Evolutionary conservation across 768 basidiomycete genomes (phyloP).

Genomic region (Collybiopsis luxurians): DNA sequence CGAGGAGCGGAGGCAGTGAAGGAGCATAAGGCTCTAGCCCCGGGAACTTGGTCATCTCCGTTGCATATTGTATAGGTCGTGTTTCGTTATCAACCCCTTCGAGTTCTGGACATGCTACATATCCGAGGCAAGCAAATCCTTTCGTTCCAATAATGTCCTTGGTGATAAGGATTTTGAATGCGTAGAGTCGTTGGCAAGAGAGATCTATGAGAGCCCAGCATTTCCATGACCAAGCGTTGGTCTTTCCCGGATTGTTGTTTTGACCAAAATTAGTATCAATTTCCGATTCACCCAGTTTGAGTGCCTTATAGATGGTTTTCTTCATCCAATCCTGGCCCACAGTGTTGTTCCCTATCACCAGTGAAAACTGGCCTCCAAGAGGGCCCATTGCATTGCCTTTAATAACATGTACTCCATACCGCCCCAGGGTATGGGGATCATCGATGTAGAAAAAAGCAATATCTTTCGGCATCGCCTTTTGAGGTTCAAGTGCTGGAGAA

Average conservation of each 20-base stretch:
- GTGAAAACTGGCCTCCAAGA: too few relatives aligned
- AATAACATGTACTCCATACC: conserved; percentile 23
- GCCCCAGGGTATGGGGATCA: conserved; percentile 22
- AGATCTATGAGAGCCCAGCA: conserved; percentile 37
- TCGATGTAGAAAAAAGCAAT: conserved; percentile 35
- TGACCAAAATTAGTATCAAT: conserved; percentile 29
- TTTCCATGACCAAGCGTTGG: conserved; percentile 30
- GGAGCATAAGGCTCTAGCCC: conserved; percentile 22
- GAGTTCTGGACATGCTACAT: conserved; percentile 33
- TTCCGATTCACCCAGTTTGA: conserved; percentile 36
- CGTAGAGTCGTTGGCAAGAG: conserved; percentile 37
- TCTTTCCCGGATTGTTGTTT: conserved; percentile 22
- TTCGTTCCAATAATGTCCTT: conserved; percentile 24
- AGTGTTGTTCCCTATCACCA: conserved; percentile 21
- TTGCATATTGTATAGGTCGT: conserved; percentile 32
- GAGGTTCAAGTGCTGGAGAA: conserved; percentile 19
- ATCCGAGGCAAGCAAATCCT: conserved; percentile 30
- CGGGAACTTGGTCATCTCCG: conserved; percentile 27
- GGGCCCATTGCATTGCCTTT: conserved; percentile 17
- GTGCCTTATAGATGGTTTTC: conserved; percentile 30
- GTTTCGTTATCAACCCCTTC: conserved; percentile 26
- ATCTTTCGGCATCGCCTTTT: conserved; percentile 24
- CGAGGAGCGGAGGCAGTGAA: conserved; percentile 17
- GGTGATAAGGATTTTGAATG: conserved; percentile 34
- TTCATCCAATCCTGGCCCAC: conserved; percentile 25